These are phyloP conservation scores for Globisporangium uncinulatum DNA, from an alignment of 352 stramenopile species.

Conservation along the genomic window DNA sequence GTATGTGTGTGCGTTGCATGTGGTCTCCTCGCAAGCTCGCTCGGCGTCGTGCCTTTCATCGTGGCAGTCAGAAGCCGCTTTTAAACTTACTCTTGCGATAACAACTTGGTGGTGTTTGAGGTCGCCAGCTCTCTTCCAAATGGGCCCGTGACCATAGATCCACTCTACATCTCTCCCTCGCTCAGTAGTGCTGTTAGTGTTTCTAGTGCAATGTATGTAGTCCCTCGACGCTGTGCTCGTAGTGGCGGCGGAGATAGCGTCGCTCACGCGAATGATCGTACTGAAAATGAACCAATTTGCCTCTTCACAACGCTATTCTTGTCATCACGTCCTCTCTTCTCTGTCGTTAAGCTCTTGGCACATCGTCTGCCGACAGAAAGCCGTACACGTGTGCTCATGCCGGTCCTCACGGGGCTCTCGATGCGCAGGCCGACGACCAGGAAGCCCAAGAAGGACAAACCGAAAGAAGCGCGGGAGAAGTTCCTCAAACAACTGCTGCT, in stretches of 20 bases:
- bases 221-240: no score
- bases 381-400: background rate
- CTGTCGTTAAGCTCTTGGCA: background rate
- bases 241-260: no score
- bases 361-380: background rate
- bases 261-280: background rate
- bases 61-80: conserved; percentile 35
- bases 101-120: conserved; percentile 63
- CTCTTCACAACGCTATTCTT: background rate
- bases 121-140: conserved; percentile 44
- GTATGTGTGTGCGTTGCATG: background rate
- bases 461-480: conserved; percentile 30
- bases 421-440: conserved; percentile 8
- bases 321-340: no score
- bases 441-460: conserved; percentile 28
- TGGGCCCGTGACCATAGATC: conserved; percentile 79
- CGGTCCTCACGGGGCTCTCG: conserved; percentile 7
- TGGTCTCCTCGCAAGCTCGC: conserved; percentile 45
- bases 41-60: conserved; percentile 39
- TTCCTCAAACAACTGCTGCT: conserved; percentile 34
- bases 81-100: conserved; percentile 45
- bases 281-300: background rate
- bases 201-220: no score
- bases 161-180: conserved; percentile 25
- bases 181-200: no score